Base-by-base conservation (phyloP, 1,139 yeast genomes). In the Debaryomycetaceae sp. region DNA sequence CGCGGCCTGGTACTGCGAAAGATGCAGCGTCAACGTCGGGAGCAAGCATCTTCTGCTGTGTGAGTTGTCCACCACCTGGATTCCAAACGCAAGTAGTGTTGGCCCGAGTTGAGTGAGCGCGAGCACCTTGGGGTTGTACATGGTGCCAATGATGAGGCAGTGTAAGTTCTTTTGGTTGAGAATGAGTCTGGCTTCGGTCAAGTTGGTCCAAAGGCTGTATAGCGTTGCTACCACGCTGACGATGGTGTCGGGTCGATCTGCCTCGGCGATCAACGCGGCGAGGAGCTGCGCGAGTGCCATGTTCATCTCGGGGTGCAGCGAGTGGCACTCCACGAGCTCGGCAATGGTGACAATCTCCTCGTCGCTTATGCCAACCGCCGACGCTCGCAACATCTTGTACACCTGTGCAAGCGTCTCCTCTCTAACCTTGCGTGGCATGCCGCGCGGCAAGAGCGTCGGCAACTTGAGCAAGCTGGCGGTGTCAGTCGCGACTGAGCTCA, bases 91-190 rank as follows among this genome's bases (percentile, higher is more conserved):
- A 2, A 45, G 44, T 2, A 83, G 42, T 0, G 49, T 38, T 3
- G 39, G 41, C 2, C 56, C 49, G 2, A 63, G 27, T 0, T 35
- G 36, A 1, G 46, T 49, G 31, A 59, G 49, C 5, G 56, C 46
- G 28, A 62, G 34, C n/a, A 61, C 32, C 10, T 30, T 32, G 6
- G 49, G 42, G 26, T 50, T 45, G 19, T 48, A 66, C 3, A 79
- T 35, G 0, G 75, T 46, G 11, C 67, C 58, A 17, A 86, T 76
- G 19, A 82, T 61, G 0, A 50, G 39, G 12, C 73, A 47, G 41
- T 86, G 96, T 24, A 85, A 60, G 8, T 65, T 66, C 35, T 78
- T 71, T 42, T 85, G 93, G 34, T 72, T 72, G 33, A 85, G 62
- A 28, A 79, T 73, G 27, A 86, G 60, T 34, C 94, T 62, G 8